Evolutionary conservation across 106 monocot genomes (phyloP).

Genomic region (Iris macrosiphon): DNA sequence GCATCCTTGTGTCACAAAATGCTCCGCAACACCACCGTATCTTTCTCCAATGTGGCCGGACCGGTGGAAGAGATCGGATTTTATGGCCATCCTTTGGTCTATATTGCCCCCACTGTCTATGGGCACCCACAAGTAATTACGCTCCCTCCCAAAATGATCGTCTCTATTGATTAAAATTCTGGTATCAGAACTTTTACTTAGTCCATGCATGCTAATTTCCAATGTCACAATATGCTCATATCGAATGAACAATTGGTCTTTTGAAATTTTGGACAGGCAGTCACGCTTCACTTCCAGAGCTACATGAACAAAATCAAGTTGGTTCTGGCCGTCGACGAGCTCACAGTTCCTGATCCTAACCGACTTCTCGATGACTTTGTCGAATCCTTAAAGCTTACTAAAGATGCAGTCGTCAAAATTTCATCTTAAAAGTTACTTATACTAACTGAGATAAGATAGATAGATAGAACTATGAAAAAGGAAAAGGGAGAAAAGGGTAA

Average conservation of each 20-base stretch:
- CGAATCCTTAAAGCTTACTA: slow-evolving; percentile 35
- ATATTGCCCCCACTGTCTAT: slow-evolving; percentile 67
- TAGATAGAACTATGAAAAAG: too few relatives aligned
- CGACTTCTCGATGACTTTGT: slow-evolving; percentile 38
- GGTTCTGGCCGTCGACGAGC: slow-evolving; percentile 46
- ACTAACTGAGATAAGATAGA: too few relatives aligned
- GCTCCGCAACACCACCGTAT: slow-evolving; percentile 48
- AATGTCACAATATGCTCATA: not conserved
- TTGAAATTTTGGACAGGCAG: slow-evolving; percentile 21
- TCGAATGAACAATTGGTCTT: not conserved
- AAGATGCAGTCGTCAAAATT: slow-evolving; percentile 11
- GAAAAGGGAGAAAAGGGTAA: too few relatives aligned
- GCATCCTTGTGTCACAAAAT: slow-evolving; percentile 25
- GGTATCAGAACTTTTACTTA: not conserved
- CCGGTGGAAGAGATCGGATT: slow-evolving; percentile 58
- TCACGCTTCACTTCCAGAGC: slow-evolving; percentile 51
- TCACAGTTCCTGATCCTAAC: slow-evolving; percentile 38
- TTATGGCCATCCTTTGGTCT: slow-evolving; percentile 64
- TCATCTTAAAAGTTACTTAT: too few relatives aligned
- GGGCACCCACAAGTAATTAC: slow-evolving; percentile 75
- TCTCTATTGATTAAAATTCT: too few relatives aligned
- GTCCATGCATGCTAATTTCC: too few relatives aligned
- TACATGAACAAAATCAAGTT: slow-evolving; percentile 46
- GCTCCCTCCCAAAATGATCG: too few relatives aligned
- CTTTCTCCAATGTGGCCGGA: slow-evolving; percentile 72